Evolutionary conservation across 1,284 basidiomycete species (phyloP).

Genomic region (Exobasidium cylindrosporum): DNA sequence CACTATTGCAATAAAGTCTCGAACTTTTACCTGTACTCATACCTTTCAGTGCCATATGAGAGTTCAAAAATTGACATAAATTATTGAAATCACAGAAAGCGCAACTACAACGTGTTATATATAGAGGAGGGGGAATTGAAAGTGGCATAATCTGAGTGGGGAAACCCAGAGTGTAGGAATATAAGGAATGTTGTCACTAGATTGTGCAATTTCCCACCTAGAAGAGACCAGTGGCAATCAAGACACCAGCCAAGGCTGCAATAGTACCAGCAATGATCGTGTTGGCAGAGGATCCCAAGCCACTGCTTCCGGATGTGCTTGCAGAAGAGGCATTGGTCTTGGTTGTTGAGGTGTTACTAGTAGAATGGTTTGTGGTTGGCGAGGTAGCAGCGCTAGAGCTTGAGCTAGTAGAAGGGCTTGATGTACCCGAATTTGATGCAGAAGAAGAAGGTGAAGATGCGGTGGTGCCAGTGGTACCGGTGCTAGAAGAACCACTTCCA

Average conservation of each 20-base stretch:
- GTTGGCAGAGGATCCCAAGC: constrained; percentile 38
- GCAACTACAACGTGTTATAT: neutral
- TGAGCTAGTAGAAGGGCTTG: neutral
- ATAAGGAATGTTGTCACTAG: too few relatives aligned
- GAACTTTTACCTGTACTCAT: too few relatives aligned
- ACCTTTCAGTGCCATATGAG: too few relatives aligned
- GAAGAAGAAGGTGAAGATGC: neutral
- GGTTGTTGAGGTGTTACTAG: neutral
- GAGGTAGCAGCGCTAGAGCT: neutral
- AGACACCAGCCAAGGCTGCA: neutral
- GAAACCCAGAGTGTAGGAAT: too few relatives aligned
- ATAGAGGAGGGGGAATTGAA: constrained; percentile 5
- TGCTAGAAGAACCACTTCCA: neutral
- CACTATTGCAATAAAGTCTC: neutral
- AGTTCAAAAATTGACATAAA: neutral
- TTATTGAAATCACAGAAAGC: neutral
- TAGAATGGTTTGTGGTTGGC: neutral
- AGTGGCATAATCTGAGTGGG: too few relatives aligned
- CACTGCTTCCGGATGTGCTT: constrained; percentile 36
- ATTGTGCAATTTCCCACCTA: neutral
- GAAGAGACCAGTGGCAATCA: neutral
- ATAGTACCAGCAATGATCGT: neutral
- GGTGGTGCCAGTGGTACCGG: neutral
- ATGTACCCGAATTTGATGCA: neutral
- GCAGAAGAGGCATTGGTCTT: constrained; percentile 38